Evolutionary conservation across 495 filamentous ascomycete genomes (phyloP), one percentile per base, ranked within the genome.

Genomic region (Xylaria venustula): DNA sequence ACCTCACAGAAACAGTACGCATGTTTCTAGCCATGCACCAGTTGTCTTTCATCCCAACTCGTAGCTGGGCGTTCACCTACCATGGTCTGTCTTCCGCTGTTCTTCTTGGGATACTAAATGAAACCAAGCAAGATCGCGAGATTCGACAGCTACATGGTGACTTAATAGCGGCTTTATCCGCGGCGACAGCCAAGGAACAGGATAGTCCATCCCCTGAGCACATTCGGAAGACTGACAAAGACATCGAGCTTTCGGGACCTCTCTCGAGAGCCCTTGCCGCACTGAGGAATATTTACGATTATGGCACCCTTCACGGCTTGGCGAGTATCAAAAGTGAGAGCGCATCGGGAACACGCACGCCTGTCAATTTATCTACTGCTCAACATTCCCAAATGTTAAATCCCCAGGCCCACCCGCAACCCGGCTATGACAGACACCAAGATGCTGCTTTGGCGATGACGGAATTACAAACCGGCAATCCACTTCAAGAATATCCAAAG

Each of bases 21-120:
- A 87, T 87, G 73, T 89, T 88, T 68, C 73, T 88, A 7, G 84
- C 86, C 12, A 83, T 89, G 75, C 85, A 87, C 61, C 85, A 87
- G 63, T 74, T 88, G 58, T 87, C 85, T 5, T 77, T 86, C 1
- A 86, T 85, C 45, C 85, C 85, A 0, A 84, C 83, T 7, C 79
- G 86, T 20, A 87, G 83, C 14, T 89, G 87, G 87, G 83, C 85
- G 5, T 84, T 88, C 46, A 82, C 85, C 0, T 87, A 88, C 58
- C 84, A 87, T 52, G 83, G 83, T 8, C 76, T 89, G 19, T 85
- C 83, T 32, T 87, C 85, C 2, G 87, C 86, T 2, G 78, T 89
- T 2, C 75, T 89, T 1, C 79, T 89, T 2, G 87, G 85, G 1
- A 86, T 89, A 34, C 64, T 88, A 2, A 81, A 84, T 28, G 87